phyloP scores from a whole-genome alignment of 2,329 filamentous ascomycete species.

The Fusarium austroafricanum region DNA sequence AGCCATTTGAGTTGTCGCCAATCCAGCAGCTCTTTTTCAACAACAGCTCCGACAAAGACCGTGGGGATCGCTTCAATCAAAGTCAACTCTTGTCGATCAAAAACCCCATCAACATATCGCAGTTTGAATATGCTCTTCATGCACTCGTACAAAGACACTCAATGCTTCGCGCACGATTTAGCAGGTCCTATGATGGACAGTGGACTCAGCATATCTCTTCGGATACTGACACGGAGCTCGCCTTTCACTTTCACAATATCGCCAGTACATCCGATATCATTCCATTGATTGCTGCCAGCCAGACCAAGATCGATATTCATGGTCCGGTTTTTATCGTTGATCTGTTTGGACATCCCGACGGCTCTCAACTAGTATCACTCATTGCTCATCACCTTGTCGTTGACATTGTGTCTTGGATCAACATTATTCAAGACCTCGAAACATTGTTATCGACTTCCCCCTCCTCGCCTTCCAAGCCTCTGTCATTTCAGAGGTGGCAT shows the following conservation, averaged over 20 bases:
- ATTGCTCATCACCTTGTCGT: conserved; percentile 54
- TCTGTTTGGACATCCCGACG: background rate
- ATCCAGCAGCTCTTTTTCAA: conserved; percentile 59
- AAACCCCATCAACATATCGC: conserved; percentile 2
- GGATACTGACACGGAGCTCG: conserved; percentile 25
- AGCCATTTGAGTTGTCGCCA: conserved; percentile 55
- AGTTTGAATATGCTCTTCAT: conserved; percentile 40
- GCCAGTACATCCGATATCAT: conserved; percentile 20
- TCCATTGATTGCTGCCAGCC: background rate
- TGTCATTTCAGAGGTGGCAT: conserved; percentile 56
- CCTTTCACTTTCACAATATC: conserved; percentile 27
- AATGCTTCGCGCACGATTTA: conserved; percentile 54
- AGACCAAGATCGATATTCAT: background rate
- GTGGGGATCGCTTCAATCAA: conserved; percentile 57
- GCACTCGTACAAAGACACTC: conserved; percentile 48
- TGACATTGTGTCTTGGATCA: conserved; percentile 60
- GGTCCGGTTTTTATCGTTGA: conserved; percentile 20
- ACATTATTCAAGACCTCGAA: conserved; percentile 58
- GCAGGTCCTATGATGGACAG: background rate
- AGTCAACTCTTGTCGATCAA: conserved; percentile 54
- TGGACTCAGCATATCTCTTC: conserved; percentile 45
- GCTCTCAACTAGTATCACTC: conserved; percentile 46
- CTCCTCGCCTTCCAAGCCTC: conserved; percentile 21
- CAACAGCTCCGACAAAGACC: conserved; percentile 32
- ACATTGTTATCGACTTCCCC: conserved; percentile 47